A percentile compares a stretch with the other conserved stretches of the same genome.
Conservation (phyloP, 257 asterid genomes). For the Ilex aquifolium region DNA sequence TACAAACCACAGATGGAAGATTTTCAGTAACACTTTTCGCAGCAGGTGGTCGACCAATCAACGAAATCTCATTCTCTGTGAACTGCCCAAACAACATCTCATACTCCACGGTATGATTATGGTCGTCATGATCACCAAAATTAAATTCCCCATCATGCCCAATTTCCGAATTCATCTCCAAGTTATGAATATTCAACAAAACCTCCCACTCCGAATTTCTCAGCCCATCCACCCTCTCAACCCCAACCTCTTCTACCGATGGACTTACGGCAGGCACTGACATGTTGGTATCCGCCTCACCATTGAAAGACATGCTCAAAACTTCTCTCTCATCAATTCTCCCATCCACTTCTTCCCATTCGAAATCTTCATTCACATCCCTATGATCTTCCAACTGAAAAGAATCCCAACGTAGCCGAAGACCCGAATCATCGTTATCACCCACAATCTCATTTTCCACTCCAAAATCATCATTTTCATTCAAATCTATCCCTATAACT, state of each 20-base stretch:
- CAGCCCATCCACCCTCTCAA: slow-evolving; percentile 16
- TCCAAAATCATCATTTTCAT: slow-evolving; percentile 10
- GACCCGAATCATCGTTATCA: slow-evolving; percentile 17
- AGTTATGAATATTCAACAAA: slow-evolving; percentile 22
- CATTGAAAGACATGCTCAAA: slow-evolving; percentile 17
- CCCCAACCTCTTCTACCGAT: slow-evolving; percentile 4
- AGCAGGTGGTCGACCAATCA: slow-evolving; percentile 31
- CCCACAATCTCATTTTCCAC: slow-evolving; percentile 5
- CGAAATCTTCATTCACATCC: slow-evolving; percentile 25
- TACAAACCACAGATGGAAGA: slow-evolving; percentile 24
- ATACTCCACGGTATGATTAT: slow-evolving; percentile 26
- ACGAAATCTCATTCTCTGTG: slow-evolving; percentile 17
- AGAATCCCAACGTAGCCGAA: slow-evolving; percentile 30
- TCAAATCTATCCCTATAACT: slow-evolving; percentile 10
- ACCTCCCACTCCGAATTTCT: slow-evolving; percentile 37
- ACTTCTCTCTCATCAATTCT: slow-evolving; percentile 30
- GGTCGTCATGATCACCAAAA: slow-evolving; percentile 22
- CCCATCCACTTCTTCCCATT: slow-evolving; percentile 38
- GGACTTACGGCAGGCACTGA: not conserved
- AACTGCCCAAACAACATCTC: slow-evolving; percentile 29
- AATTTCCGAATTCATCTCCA: slow-evolving; percentile 19
- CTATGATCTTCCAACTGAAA: slow-evolving; percentile 28
- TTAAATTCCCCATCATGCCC: slow-evolving; percentile 14
- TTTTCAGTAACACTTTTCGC: slow-evolving; percentile 22
- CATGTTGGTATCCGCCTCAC: slow-evolving; percentile 10